Base-by-base conservation (phyloP, 2,329 filamentous ascomycete genomes). In the Aspergillus latus region DNA sequence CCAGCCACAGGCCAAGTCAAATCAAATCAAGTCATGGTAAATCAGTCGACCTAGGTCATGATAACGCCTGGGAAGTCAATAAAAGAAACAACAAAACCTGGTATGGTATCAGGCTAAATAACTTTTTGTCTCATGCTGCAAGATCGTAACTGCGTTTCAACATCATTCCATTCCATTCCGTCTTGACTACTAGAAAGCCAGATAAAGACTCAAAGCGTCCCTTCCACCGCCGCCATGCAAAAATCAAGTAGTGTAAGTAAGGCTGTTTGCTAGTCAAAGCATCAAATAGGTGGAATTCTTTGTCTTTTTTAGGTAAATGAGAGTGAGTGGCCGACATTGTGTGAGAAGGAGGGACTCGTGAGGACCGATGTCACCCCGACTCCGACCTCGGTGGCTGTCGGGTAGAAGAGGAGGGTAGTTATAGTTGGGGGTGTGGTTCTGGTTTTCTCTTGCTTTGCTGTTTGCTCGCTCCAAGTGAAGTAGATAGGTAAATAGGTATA, bases 401-500 rank as follows among this genome's bases (percentile, higher is more conserved):
- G n/a, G n/a, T 45, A 30, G 43, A n/a, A 37, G 36, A 39, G 36
- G 10, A 39, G 36, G 36, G 36, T 39, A 2, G 10, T 36, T 28
- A 5, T 28, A 28, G 3, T 28, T 28, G 26, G 32, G 32, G 32
- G 8, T 39, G 8, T 39, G 11, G 11, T n/a, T 39, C 34, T 49
- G 29, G 28, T 44, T 29, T 49, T 56, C 30, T 59, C 30, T 59
- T 59, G 56, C 43, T 32, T 46, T 54, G 36, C 9, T 39, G 36
- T 13, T 61, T 60, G 53, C 56, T 60, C 53, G 60, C 46, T 55
- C 56, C 58, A 56, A 57, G 55, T 54, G 58, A 61, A 51, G 60
- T 45, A 44, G 26, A 34, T 39, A 34, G 21, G 46, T 44, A 32
- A n/a, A n/a, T 45, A 49, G 46, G 34, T 49, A 49, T 40, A 50